These are phyloP conservation scores for Penicillium sp. DNA, from an alignment of 2,329 filamentous ascomycete genomes.

Conservation along the genomic window DNA sequence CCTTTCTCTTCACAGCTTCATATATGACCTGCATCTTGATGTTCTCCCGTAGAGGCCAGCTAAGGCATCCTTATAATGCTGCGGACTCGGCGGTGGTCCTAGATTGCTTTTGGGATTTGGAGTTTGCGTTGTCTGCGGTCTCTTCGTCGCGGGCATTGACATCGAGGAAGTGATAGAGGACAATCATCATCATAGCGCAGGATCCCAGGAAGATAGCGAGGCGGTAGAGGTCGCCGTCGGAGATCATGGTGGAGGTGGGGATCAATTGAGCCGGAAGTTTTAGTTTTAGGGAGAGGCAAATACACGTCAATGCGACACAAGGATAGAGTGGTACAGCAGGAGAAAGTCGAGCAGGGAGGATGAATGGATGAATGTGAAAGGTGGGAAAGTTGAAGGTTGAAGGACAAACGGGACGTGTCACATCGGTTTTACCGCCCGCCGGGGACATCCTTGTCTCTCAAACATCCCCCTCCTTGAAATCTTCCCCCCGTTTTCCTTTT, in stretches of 20 bases:
- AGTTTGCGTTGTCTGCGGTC: background rate
- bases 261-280: background rate
- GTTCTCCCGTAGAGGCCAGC: constrained; percentile 3
- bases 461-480: background rate
- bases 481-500: background rate
- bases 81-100: constrained; percentile 8
- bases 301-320: background rate
- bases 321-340: background rate
- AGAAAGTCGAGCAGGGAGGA: background rate
- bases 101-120: constrained; percentile 8
- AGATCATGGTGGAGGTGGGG: constrained; percentile 67
- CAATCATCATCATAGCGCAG: constrained; percentile 82
- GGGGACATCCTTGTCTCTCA: background rate
- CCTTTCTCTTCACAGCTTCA: background rate
- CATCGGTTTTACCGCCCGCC: background rate
- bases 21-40: background rate
- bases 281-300: background rate
- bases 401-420: background rate
- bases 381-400: background rate
- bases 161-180: constrained; percentile 94
- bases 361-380: background rate
- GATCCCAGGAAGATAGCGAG: constrained; percentile 91
- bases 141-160: constrained; percentile 68
- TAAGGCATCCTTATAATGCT: constrained; percentile 1
- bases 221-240: constrained; percentile 83